These are phyloP conservation scores for Alternaria triticina DNA, from an alignment of 2,329 filamentous ascomycete species.

Conservation along the genomic window DNA sequence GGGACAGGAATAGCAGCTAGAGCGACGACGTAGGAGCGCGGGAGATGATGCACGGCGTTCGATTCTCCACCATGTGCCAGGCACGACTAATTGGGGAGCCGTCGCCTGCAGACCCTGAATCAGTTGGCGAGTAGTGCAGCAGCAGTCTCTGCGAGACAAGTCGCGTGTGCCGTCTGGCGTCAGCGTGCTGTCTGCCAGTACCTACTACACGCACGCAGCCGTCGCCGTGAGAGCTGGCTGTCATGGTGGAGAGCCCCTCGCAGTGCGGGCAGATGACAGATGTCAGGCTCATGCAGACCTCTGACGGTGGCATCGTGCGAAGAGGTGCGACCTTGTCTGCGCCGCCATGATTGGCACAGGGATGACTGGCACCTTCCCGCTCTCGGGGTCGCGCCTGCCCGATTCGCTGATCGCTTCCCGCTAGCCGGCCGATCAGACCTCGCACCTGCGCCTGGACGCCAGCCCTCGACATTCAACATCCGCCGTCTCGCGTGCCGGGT, in stretches of 20 bases:
- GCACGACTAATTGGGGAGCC: slow-evolving; percentile 6
- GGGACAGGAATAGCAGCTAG: slow-evolving; percentile 33
- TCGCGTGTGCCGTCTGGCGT: neutral
- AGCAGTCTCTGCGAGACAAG: neutral
- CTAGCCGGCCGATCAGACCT: slow-evolving; percentile 44
- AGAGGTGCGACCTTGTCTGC: slow-evolving; percentile 29
- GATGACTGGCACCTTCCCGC: slow-evolving; percentile 28
- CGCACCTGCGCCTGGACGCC: slow-evolving; percentile 11
- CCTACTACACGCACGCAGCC: neutral
- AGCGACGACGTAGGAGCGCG: slow-evolving; percentile 10
- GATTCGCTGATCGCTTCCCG: slow-evolving; percentile 26
- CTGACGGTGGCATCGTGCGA: slow-evolving; percentile 31
- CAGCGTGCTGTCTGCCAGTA: neutral
- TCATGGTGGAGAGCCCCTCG: slow-evolving; percentile 10
- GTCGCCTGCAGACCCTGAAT: slow-evolving; percentile 14
- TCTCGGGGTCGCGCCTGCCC: slow-evolving; percentile 28
- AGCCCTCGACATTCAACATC: slow-evolving; percentile 22
- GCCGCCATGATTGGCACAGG: slow-evolving; percentile 40
- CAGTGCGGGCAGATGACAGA: slow-evolving; percentile 35
- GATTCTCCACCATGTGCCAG: slow-evolving; percentile 20
- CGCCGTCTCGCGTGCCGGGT: slow-evolving; percentile 12
- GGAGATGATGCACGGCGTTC: slow-evolving; percentile 32
- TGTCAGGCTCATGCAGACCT: slow-evolving; percentile 22
- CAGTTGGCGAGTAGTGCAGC: slow-evolving; percentile 1
- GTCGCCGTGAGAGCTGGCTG: neutral